Evolutionary conservation across 1,139 yeast species (phyloP), one percentile per base, ranked within the genome.

Genomic region (Blastobotrys indianensis): DNA sequence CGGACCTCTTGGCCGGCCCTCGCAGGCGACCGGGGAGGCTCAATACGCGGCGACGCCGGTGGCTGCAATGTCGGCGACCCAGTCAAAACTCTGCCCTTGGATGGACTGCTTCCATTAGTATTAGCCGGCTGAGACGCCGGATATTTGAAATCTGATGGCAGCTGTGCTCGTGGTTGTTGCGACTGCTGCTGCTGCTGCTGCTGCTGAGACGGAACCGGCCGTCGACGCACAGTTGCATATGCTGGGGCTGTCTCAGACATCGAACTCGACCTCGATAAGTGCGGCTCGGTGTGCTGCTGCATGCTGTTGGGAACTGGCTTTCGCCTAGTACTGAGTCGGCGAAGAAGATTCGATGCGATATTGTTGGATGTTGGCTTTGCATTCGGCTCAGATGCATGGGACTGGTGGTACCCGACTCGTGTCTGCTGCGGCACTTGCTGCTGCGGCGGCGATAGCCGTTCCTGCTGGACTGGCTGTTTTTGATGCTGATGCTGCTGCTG

Each of bases 251-350:
- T 20, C 25, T 20, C 25, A 20, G 25, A 20, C 25, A 20, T 20
- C 6, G 25, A 20, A 13, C 33, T 31, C 8, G 33, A 31, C 8
- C 33, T 20, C 25, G 25, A 20, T 7, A 20, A 20, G 25, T 20
- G 25, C 25, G 25, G 25, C 25, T 20, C 25, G 7, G 4, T 7
- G 6, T 20, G 25, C 25, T 20, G 25, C 25, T 20, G 25, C 25
- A n/a, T 20, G 25, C 25, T 20, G 25, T 20, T 20, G 25, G 25
- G 25, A 12, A 43, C 54, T 2, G 58, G 54, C 46, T 54, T 57
- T 32, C 61, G 51, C 23, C 55, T 56, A n/a, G 63, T 57, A 37
- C 57, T 51, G 44, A 61, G 57, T 38, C 59, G 51, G 11, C 65
- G 54, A 28, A 61, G 45, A 33, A 61, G 38, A 12, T 56, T 55